Base-by-base conservation (phyloP, 2,329 filamentous ascomycete species). In the Pestalotiopsis sp. region DNA sequence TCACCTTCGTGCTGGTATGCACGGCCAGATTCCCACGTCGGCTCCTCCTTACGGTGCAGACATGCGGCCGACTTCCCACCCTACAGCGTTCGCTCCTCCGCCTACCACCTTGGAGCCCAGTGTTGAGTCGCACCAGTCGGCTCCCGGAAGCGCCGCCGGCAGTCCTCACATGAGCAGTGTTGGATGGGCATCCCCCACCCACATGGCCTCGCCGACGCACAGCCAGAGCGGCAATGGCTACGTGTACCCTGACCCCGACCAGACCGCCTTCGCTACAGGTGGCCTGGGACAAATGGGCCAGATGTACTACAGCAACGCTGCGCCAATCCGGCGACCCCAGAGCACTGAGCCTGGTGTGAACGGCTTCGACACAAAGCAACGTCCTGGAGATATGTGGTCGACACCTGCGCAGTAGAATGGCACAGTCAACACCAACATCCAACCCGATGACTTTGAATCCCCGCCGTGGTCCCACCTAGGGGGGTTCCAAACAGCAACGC, bases 171-270 rank as follows among this genome's bases (percentile, higher is more conserved):
- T 97, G 90, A 82, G 83, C 70, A 90, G 87, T 70, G 87, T 93
- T 71, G 92, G 93, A 67, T 98, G 95, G 95, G 92, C 94, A 73
- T 97, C 94, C 4, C 94, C 94, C 3, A 89, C 91, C 2, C 92
- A 95, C 73, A 88, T 90, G 71, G 87, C 88, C 39, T 90, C 94
- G 72, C 90, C 92, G 11, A 91, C 92, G 9, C 92, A 94, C 70
- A 85, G 82, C 75, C 83, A 81, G 39, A 81, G 84, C 59, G 88
- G 87, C 59, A 89, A 88, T 64, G 85, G 85, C 71, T 95, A 94
- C 72, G 90, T 93, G 70, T 97, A 97, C 77, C 90, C 92, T 7
- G 97, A 98, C 73, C 92, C 93, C 0, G 94, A 97, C 74, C 88
- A 89, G 31, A 91, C 91, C 70, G 86, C 87, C 45, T 86, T 88